Percentiles rank a stretch among this genome's conserved stretches.
Evolutionary conservation across 2,329 filamentous ascomycete genomes (phyloP).

Genomic region (Thyridium curvatum): DNA sequence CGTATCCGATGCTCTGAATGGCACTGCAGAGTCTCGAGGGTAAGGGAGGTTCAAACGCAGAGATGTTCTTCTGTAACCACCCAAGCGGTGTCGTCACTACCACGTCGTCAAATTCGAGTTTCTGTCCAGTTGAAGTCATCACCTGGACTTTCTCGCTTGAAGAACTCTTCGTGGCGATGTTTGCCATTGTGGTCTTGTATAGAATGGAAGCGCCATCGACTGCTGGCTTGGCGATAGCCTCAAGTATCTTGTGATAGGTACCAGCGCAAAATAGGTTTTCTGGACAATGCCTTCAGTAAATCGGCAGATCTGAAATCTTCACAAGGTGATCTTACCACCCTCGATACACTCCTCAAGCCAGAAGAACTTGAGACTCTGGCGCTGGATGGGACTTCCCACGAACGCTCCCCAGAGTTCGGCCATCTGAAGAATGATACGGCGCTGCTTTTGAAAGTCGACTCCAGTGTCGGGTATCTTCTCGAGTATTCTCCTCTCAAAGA

Average conservation of each 20-base stretch:
- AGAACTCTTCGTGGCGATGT: constrained; percentile 23
- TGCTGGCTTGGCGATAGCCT: constrained; percentile 51
- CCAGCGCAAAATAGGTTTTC: constrained; percentile 56
- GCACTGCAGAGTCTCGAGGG: constrained; percentile 51
- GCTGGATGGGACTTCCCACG: constrained; percentile 56
- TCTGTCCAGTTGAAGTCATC: constrained; percentile 35
- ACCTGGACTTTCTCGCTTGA: constrained; percentile 31
- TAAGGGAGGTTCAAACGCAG: constrained; percentile 54
- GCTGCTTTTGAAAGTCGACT: constrained; percentile 29
- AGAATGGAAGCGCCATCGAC: constrained; percentile 47
- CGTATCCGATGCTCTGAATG: constrained; percentile 61
- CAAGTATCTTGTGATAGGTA: constrained; percentile 53
- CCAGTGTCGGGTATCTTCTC: constrained; percentile 40
- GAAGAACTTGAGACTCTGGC: constrained; percentile 68
- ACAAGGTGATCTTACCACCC: constrained; percentile 45
- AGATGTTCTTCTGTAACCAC: constrained; percentile 56
- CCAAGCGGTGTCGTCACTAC: constrained; percentile 64
- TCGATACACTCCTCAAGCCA: constrained; percentile 76
- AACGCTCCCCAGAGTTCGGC: constrained; percentile 66
- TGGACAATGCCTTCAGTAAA: constrained; percentile 21
- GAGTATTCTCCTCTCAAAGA: constrained; percentile 38
- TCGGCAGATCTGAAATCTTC: not conserved
- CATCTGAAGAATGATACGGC: constrained; percentile 41
- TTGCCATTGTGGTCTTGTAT: constrained; percentile 39
- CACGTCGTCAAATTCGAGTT: constrained; percentile 57